Evolutionary conservation across 2,329 filamentous ascomycete species (phyloP), one percentile per base, ranked within the genome.

Genomic region (Exophiala sideris): DNA sequence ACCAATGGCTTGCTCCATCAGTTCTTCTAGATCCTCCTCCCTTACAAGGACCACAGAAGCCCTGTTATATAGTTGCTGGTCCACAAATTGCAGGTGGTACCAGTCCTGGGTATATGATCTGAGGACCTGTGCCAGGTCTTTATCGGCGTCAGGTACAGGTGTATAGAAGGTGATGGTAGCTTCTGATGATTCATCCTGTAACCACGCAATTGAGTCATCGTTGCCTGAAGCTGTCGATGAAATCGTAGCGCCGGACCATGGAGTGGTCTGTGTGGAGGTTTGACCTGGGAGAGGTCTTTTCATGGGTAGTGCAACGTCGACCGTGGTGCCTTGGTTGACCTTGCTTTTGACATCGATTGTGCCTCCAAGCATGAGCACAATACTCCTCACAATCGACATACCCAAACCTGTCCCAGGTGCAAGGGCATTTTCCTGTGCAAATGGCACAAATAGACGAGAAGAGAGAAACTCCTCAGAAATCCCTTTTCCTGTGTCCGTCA

Each of bases 361-460:
- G 0, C 84, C 84, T 5, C 76, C 75, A 1, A 87, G 70, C 36
- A 78, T 77, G 12, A 76, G 73, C 2, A 85, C 76, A 2, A 88
- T 79, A 61, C 72, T 60, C 16, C 77, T 75, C 0, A 87, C 84
- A 5, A 88, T 79, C 45, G 78, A 82, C 14, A 88, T 69, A 0
- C 86, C 85, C 0, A 88, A 71, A 0, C 86, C 85, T 0, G 81
- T 81, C 0, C 86, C 85, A 0, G 80, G 76, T 0, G 77, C 72
- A 0, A 87, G 66, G 0, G 71, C 64, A 34, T 84, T 76, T 61
- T 87, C 85, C 58, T 88, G 85, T 0, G 76, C 69, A 56, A 88
- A 88, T 0, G 84, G 81, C 0, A 76, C 77, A 62, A 84, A 88
- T 0, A 87, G 66, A 5, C 76, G 75, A 12, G 80, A 75, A 21